Percentiles rank a stretch among this genome's conserved stretches.
These are phyloP conservation scores for Collybiopsis luxurians DNA, from an alignment of 768 basidiomycete species.

Conservation along the genomic window DNA sequence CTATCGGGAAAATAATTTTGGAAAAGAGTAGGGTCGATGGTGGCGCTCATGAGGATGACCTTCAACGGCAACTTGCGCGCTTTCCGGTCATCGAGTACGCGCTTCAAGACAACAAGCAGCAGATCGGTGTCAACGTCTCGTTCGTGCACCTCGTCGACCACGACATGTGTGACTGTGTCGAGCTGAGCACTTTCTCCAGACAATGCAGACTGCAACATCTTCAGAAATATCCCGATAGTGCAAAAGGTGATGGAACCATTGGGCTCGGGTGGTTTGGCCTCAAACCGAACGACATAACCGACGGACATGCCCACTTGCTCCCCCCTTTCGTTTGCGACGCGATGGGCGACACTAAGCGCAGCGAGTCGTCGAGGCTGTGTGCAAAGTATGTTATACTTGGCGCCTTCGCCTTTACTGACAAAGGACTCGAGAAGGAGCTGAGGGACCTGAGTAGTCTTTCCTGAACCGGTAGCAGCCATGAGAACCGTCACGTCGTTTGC, in stretches of 20 bases:
- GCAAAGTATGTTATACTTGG: slow-evolving; percentile 85
- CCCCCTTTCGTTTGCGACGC: slow-evolving; percentile 86
- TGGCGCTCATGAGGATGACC: slow-evolving; percentile 93
- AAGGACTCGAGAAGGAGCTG: slow-evolving; percentile 87
- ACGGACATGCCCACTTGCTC: slow-evolving; percentile 68
- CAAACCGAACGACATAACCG: slow-evolving; percentile 93
- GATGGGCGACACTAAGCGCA: slow-evolving; percentile 87
- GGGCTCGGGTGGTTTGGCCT: slow-evolving; percentile 70
- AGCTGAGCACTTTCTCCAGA: slow-evolving; percentile 43
- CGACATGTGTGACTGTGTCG: slow-evolving; percentile 82
- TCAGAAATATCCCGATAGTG: slow-evolving; percentile 89
- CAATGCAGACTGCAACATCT: slow-evolving; percentile 76
- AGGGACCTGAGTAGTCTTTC: slow-evolving; percentile 94
- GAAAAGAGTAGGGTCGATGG: slow-evolving; percentile 89
- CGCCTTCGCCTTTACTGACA: slow-evolving; percentile 76
- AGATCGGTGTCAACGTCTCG: slow-evolving; percentile 93
- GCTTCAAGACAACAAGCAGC: slow-evolving; percentile 84
- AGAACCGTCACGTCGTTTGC: slow-evolving; percentile 84
- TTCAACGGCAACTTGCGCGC: slow-evolving; percentile 71
- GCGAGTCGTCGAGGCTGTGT: slow-evolving; percentile 92
- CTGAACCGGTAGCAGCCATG: slow-evolving; percentile 89
- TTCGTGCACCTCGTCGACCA: slow-evolving; percentile 97
- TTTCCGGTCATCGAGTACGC: slow-evolving; percentile 72
- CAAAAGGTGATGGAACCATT: slow-evolving; percentile 90
- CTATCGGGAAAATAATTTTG: slow-evolving; percentile 80